phyloP scores from a whole-genome alignment of 2,329 filamentous ascomycete species.

The Alternaria arborescens region DNA sequence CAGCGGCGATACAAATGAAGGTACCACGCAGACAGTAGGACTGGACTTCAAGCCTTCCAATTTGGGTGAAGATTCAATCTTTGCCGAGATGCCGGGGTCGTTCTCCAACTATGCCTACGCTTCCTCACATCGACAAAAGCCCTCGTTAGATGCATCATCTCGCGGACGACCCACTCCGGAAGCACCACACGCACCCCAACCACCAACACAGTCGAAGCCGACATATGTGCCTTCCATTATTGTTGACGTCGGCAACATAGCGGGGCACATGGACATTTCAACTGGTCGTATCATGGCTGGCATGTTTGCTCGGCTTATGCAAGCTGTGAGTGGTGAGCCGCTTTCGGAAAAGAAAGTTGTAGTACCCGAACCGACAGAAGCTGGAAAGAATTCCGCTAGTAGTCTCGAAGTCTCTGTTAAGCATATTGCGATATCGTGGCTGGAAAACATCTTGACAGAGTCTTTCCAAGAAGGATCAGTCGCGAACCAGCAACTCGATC shows the following conservation, averaged over 20 bases:
- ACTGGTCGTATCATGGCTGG: conserved; percentile 46
- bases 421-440: conserved; percentile 42
- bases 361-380: conserved; percentile 1
- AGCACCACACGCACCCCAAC: conserved; percentile 8
- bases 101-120: conserved; percentile 59
- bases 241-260: conserved; percentile 47
- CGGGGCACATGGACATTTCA: conserved; percentile 46
- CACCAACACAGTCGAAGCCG: conserved; percentile 16
- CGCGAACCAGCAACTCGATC: conserved; percentile 27
- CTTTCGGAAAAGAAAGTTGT: not conserved
- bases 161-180: conserved; percentile 27
- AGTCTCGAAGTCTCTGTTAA: conserved; percentile 37
- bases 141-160: conserved; percentile 32
- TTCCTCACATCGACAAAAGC: conserved; percentile 43
- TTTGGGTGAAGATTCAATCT: conserved; percentile 48
- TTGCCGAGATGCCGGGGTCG: conserved; percentile 56
- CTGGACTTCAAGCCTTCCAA: conserved; percentile 40
- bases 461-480: conserved; percentile 21
- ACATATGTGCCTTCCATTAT: conserved; percentile 28
- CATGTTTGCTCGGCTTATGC: conserved; percentile 37
- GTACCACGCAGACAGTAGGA: conserved; percentile 21
- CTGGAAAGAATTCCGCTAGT: not conserved
- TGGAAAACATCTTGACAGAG: conserved; percentile 41
- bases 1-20: conserved; percentile 11
- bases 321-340: conserved; percentile 27